A percentile compares a stretch with the other conserved stretches of the same genome.
phyloP scores from a whole-genome alignment of 2,329 filamentous ascomycete genomes.

The Fusarium denticulatum region DNA sequence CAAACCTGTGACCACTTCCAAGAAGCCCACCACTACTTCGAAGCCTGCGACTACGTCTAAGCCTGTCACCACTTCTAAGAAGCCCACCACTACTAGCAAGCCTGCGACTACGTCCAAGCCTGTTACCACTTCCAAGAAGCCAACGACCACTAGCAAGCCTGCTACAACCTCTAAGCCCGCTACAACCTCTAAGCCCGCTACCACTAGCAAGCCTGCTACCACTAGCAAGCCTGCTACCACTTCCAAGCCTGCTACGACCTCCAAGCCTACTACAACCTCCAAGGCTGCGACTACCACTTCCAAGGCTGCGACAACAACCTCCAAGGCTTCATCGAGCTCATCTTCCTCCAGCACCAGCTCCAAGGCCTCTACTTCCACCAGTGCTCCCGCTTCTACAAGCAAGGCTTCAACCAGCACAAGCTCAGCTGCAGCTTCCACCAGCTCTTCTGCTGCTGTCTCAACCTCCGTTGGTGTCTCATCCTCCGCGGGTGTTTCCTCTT shows the following conservation, averaged over 20 bases:
- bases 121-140: neutral
- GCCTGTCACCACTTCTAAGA: neutral
- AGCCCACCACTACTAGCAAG: neutral
- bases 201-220: neutral
- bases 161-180: neutral
- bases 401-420: neutral
- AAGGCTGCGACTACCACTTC: neutral
- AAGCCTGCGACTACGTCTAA: neutral
- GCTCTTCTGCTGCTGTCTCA: neutral
- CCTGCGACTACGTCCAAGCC: neutral
- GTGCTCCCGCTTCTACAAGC: neutral
- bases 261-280: accelerated
- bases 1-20: neutral
- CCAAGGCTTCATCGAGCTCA: neutral
- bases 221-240: neutral
- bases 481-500: neutral
- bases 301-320: neutral
- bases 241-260: neutral
- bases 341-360: neutral
- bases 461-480: neutral
- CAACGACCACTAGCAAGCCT: no score
- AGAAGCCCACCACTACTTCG: neutral
- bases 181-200: accelerated
- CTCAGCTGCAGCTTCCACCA: neutral
- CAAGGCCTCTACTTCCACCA: neutral